Conservation (phyloP, 148 eudicot genomes). For the Selenicereus undatus region DNA sequence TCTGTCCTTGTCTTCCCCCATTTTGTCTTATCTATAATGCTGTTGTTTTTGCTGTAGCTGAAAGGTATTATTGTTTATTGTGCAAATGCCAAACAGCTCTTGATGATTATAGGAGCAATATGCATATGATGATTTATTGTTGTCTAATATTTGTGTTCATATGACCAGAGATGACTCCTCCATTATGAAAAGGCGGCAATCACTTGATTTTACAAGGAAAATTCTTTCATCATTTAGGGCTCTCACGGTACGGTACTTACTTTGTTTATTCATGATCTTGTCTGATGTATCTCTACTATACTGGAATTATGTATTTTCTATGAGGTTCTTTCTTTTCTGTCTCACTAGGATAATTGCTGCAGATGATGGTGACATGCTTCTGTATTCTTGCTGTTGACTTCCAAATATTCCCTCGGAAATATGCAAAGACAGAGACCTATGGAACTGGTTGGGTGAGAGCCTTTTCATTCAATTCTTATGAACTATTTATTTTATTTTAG, state of each 20-base stretch:
- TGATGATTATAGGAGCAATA: neutral
- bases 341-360: conserved; percentile 49
- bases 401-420: conserved; percentile 82
- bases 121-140: conserved; percentile 5
- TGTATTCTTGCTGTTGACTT: conserved; percentile 97
- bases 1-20: neutral
- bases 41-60: conserved; percentile 14
- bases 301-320: conserved; percentile 13
- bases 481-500: neutral
- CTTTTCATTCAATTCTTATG: conserved; percentile 11
- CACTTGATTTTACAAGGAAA: conserved; percentile 38
- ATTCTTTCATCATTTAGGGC: conserved; percentile 76
- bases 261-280: neutral
- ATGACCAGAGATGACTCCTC: conserved; percentile 41
- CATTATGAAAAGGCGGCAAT: conserved; percentile 25
- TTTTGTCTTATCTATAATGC: neutral
- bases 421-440: conserved; percentile 91
- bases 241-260: conserved; percentile 41
- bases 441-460: conserved; percentile 86
- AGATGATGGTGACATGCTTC: conserved; percentile 79
- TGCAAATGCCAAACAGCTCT: neutral
- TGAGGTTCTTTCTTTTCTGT: conserved; percentile 24
- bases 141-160: conserved; percentile 11
- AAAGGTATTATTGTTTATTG: too few species aligned
- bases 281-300: conserved; percentile 1